These are phyloP conservation scores for Trifolium pratense DNA, from an alignment of 306 rosid species.

Conservation along the genomic window DNA sequence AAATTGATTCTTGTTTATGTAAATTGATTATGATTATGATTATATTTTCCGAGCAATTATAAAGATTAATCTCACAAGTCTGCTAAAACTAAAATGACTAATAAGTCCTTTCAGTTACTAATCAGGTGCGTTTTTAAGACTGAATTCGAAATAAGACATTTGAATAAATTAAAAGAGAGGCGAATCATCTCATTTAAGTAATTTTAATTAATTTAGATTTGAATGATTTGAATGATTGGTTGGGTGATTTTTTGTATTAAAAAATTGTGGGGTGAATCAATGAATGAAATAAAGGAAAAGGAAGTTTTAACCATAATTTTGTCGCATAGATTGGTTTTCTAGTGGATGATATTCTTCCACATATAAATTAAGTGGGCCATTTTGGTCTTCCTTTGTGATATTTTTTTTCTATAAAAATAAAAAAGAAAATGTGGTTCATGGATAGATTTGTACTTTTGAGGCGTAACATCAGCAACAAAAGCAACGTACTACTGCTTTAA, in stretches of 20 bases:
- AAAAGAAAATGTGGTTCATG: not conserved
- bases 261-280: not conserved
- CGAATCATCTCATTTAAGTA: no score
- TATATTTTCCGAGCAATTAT: no score
- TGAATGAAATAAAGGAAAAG: constrained; percentile 3
- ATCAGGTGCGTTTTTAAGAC: no score
- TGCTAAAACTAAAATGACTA: no score
- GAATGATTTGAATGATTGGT: not conserved
- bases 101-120: no score
- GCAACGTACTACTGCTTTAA: not conserved
- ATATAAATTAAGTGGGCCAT: constrained; percentile 34
- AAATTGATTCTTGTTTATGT: no score
- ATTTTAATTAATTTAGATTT: not conserved
- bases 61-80: no score
- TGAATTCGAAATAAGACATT: no score
- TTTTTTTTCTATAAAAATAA: not conserved
- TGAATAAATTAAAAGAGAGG: no score
- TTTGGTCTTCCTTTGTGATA: not conserved
- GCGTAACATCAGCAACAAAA: constrained; percentile 4
- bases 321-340: constrained; percentile 10
- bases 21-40: no score
- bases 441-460: constrained; percentile 17
- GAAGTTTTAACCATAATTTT: constrained; percentile 29
- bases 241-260: constrained; percentile 13
- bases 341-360: constrained; percentile 32